Evolutionary conservation across 2,329 filamentous ascomycete species (phyloP).

Genomic region (Cryphonectria radicalis): DNA sequence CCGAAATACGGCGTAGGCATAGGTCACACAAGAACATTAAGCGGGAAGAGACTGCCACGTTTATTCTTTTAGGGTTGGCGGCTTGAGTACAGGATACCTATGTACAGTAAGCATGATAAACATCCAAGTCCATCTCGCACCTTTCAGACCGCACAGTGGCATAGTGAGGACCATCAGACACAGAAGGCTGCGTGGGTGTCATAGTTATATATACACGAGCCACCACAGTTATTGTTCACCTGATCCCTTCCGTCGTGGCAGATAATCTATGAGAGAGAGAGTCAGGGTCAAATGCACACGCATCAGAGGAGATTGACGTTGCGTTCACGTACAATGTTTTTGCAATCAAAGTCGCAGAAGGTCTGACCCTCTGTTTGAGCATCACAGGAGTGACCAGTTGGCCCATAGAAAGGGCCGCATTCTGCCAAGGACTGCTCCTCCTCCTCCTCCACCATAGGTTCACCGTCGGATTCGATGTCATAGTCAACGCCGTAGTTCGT

Average conservation of each 20-base stretch:
- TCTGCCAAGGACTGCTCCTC: not conserved
- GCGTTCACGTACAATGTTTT: not conserved
- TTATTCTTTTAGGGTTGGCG: not conserved
- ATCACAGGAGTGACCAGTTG: not conserved
- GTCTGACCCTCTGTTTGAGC: not conserved
- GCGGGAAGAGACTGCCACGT: not conserved
- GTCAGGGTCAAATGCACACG: not conserved
- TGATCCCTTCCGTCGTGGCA: not conserved
- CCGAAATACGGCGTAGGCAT: not conserved
- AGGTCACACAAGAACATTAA: not conserved
- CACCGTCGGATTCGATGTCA: not conserved
- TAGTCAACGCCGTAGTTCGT: not conserved
- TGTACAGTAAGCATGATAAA: not conserved
- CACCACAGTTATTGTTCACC: not conserved
- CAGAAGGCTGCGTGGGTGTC: constrained; percentile 2
- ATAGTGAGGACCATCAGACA: not conserved
- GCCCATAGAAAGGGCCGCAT: not conserved
- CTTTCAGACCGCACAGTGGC: not conserved
- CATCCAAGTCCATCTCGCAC: not conserved
- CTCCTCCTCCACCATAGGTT: not conserved
- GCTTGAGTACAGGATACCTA: not conserved
- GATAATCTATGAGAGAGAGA: not conserved
- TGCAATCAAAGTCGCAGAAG: not conserved
- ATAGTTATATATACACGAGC: not conserved
- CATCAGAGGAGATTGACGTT: not conserved